Evolutionary conservation across 2,329 filamentous ascomycete species (phyloP).

Genomic region (Pseudogymnoascus sp.): DNA sequence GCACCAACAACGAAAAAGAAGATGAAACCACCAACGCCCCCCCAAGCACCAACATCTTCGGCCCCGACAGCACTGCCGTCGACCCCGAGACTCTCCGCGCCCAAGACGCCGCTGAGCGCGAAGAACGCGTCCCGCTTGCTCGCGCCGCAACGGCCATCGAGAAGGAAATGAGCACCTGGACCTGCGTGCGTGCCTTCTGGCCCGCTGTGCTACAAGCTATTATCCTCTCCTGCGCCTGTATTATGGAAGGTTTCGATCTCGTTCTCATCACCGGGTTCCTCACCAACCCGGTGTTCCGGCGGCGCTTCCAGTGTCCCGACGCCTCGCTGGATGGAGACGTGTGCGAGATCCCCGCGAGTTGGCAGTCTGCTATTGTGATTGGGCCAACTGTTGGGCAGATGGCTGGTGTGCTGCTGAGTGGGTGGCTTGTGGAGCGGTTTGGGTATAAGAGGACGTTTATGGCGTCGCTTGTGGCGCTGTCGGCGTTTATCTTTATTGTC

Average conservation of each 20-base stretch:
- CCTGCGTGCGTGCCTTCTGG: neutral
- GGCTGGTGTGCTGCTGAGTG: constrained; percentile 38
- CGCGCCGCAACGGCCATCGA: neutral
- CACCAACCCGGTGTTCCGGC: neutral
- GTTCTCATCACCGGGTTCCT: neutral
- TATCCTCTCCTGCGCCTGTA: constrained; percentile 1
- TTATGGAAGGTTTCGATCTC: constrained; percentile 4
- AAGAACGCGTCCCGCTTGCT: constrained; percentile 1
- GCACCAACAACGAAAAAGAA: neutral
- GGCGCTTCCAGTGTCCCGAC: neutral
- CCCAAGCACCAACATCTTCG: neutral
- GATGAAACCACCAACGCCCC: neutral
- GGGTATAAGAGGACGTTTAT: constrained; percentile 40
- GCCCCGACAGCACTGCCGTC: neutral
- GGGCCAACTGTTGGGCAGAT: constrained; percentile 25
- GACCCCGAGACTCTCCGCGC: neutral
- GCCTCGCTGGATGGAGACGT: neutral
- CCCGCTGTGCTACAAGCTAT: neutral
- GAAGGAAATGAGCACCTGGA: constrained; percentile 3
- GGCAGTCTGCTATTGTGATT: constrained; percentile 21
- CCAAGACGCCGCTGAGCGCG: neutral
- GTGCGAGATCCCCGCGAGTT: constrained; percentile 15
- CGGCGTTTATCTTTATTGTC: constrained; percentile 38
- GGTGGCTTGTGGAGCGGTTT: constrained; percentile 38
- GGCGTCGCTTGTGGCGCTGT: constrained; percentile 33